phyloP scores from a whole-genome alignment of 768 basidiomycete genomes.

The Rubroboletus pulcherrimus region DNA sequence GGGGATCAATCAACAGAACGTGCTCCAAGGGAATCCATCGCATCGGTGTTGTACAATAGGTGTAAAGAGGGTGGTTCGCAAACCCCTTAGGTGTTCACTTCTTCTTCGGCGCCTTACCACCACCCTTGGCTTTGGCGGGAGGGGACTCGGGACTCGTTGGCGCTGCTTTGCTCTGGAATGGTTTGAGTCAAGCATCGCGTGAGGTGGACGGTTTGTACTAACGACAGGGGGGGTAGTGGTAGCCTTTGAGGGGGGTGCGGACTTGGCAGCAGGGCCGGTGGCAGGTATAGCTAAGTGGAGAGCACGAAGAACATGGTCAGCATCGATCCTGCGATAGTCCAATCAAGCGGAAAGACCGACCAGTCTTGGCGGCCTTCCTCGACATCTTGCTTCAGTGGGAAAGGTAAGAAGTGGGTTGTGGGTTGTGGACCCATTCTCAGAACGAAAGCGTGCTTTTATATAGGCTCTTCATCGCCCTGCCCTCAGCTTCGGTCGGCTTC shows the following conservation, averaged over 20 bases:
- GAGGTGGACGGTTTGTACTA: background rate
- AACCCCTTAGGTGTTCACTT: conserved; percentile 16
- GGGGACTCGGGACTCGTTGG: conserved; percentile 23
- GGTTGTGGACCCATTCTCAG: background rate
- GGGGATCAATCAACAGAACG: background rate
- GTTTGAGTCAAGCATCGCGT: background rate
- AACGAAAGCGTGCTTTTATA: conserved; percentile 20
- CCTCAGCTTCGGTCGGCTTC: conserved; percentile 24
- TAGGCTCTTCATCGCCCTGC: conserved; percentile 22
- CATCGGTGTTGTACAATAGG: conserved; percentile 3
- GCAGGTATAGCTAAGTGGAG: conserved; percentile 11
- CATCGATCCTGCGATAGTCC: background rate
- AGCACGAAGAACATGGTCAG: conserved; percentile 11
- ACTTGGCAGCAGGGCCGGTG: conserved; percentile 9
- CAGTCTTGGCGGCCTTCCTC: conserved; percentile 23
- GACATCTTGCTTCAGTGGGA: conserved; percentile 19
- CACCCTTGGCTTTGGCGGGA: conserved; percentile 25
- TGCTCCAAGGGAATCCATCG: background rate
- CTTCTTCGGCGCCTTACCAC: conserved; percentile 29
- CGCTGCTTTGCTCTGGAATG: conserved; percentile 19
- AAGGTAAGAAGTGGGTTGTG: background rate
- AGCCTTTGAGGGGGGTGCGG: conserved; percentile 21
- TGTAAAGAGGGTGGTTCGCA: background rate
- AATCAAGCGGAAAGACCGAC: conserved; percentile 21
- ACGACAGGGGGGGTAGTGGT: conserved; percentile 17